Conservation (phyloP, 139 green algal species). For the Picochlorum sp. region DNA sequence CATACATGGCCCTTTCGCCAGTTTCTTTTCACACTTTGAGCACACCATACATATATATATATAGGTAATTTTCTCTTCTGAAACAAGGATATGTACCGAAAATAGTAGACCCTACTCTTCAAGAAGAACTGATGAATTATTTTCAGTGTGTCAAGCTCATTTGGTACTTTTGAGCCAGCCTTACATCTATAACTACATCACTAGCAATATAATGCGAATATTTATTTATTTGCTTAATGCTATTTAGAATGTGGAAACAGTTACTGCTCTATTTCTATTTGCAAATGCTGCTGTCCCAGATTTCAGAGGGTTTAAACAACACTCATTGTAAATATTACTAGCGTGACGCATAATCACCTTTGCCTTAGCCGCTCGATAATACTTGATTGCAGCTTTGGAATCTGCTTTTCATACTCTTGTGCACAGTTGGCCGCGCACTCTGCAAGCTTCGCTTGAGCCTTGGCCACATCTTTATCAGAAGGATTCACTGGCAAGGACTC, state of each 20-base stretch:
- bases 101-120: too few species aligned
- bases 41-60: constrained; percentile 50
- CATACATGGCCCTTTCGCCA: constrained; percentile 39
- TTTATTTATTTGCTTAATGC: too few species aligned
- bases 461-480: constrained; percentile 22
- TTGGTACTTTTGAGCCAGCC: too few species aligned
- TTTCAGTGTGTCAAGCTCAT: too few species aligned
- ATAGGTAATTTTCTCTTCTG: not conserved
- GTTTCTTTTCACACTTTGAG: constrained; percentile 62
- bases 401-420: constrained; percentile 23
- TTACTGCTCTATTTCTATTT: not conserved
- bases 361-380: constrained; percentile 7
- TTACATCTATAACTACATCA: too few species aligned
- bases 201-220: too few species aligned
- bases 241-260: not conserved
- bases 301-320: constrained; percentile 5
- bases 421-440: constrained; percentile 33
- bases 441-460: constrained; percentile 21
- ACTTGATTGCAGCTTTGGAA: constrained; percentile 15
- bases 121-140: too few species aligned
- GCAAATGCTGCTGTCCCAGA: constrained; percentile 7
- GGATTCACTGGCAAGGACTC: constrained; percentile 19
- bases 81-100: not conserved
- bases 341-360: too few species aligned
- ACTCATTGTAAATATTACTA: too few species aligned